Percentiles rank a stretch among this genome's conserved stretches.
These are phyloP conservation scores for Fagopyrum homotropicum DNA, from an alignment of 148 eudicot genomes.

Conservation along the genomic window DNA sequence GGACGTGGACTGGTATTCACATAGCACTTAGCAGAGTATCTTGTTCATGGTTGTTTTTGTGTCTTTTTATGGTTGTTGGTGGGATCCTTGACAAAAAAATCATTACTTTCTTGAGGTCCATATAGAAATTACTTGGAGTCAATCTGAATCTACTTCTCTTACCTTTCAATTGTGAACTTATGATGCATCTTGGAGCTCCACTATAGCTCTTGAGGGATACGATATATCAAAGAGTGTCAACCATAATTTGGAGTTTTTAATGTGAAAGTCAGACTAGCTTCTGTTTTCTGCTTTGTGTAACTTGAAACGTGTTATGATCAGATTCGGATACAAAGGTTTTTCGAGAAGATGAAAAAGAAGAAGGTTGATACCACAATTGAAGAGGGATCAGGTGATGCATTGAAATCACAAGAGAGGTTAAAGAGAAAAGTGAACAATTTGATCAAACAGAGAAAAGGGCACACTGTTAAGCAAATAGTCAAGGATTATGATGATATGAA, in stretches of 20 bases:
- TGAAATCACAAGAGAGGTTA: slow-evolving; percentile 7
- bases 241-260: background rate
- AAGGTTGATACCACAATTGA: background rate
- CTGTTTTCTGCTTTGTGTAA: background rate
- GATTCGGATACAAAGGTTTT: slow-evolving; percentile 13
- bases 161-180: background rate
- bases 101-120: background rate
- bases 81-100: no score
- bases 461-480: slow-evolving; percentile 8
- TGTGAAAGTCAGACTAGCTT: background rate
- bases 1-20: background rate
- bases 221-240: background rate
- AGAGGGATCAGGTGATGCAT: background rate
- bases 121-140: background rate
- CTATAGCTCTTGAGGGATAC: background rate
- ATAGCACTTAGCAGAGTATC: background rate
- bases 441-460: slow-evolving; percentile 10
- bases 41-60: background rate
- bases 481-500: slow-evolving; percentile 12
- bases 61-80: background rate
- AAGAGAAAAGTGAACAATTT: slow-evolving; percentile 12
- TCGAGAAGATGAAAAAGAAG: slow-evolving; percentile 9
- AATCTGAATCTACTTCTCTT: background rate
- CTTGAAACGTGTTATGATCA: background rate
- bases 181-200: background rate